These are phyloP conservation scores for Rhododendron griersonianum DNA, from an alignment of 148 eudicot species.

Conservation along the genomic window DNA sequence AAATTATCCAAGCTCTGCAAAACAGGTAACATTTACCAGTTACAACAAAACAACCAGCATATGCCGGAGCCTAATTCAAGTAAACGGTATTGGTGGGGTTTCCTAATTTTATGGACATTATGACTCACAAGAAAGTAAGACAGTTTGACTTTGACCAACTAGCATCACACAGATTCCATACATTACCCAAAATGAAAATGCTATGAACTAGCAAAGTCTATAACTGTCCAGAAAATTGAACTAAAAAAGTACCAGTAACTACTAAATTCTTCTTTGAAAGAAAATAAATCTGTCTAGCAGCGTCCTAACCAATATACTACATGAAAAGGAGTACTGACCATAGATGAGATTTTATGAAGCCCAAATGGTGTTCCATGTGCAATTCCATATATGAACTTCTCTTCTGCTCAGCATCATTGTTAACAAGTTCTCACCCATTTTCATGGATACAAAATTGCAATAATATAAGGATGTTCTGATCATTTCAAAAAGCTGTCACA, in stretches of 20 bases:
- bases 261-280: neutral
- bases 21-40: conserved; percentile 5
- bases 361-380: neutral
- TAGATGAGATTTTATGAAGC: neutral
- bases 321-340: neutral
- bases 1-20: conserved; percentile 81
- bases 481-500: neutral
- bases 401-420: neutral
- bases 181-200: neutral
- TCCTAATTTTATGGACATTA: neutral
- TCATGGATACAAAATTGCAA: neutral
- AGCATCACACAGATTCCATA: neutral
- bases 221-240: neutral
- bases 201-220: neutral
- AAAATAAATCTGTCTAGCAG: neutral
- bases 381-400: neutral
- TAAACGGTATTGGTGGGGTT: neutral
- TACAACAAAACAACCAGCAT: neutral
- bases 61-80: neutral
- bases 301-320: neutral
- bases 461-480: neutral
- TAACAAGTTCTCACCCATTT: neutral
- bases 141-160: neutral
- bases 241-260: neutral
- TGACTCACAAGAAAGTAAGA: neutral